Evolutionary conservation across 306 rosid genomes (phyloP).

Genomic region (Albizia julibrissin): DNA sequence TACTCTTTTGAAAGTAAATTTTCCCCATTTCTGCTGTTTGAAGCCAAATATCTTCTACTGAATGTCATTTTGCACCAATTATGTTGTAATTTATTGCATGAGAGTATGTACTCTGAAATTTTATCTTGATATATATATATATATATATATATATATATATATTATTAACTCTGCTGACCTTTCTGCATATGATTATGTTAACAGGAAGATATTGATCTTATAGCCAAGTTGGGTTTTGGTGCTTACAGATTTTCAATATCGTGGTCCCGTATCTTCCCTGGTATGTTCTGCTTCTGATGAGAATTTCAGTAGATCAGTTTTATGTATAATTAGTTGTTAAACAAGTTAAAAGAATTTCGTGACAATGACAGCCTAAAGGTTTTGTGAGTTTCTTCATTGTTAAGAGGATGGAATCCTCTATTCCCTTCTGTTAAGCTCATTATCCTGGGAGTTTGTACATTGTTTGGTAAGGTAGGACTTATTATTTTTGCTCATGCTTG

Average conservation of each 20-base stretch:
- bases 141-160: neutral
- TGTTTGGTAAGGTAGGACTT: conserved; percentile 1
- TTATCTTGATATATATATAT: neutral
- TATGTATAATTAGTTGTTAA: conserved; percentile 5
- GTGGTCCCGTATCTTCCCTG: conserved; percentile 95
- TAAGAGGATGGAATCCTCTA: neutral
- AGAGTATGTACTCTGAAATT: conserved; percentile 13
- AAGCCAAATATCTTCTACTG: conserved; percentile 10
- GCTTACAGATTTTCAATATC: conserved; percentile 92
- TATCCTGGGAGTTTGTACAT: neutral
- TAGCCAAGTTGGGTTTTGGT: conserved; percentile 81
- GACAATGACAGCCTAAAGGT: conserved; percentile 9
- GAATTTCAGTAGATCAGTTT: neutral
- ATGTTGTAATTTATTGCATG: neutral
- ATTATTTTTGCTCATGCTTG: neutral
- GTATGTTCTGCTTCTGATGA: conserved; percentile 45
- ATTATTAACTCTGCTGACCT: conserved; percentile 19
- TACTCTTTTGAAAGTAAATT: neutral
- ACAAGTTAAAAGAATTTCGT: neutral
- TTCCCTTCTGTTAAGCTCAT: neutral
- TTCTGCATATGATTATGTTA: conserved; percentile 28
- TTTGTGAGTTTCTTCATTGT: conserved; percentile 17
- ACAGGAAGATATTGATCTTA: conserved; percentile 92
- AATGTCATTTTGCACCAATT: conserved; percentile 16
- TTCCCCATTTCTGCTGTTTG: conserved; percentile 1